phyloP scores from a whole-genome alignment of 1,284 basidiomycete species.

The Singerocomus inundabilis region DNA sequence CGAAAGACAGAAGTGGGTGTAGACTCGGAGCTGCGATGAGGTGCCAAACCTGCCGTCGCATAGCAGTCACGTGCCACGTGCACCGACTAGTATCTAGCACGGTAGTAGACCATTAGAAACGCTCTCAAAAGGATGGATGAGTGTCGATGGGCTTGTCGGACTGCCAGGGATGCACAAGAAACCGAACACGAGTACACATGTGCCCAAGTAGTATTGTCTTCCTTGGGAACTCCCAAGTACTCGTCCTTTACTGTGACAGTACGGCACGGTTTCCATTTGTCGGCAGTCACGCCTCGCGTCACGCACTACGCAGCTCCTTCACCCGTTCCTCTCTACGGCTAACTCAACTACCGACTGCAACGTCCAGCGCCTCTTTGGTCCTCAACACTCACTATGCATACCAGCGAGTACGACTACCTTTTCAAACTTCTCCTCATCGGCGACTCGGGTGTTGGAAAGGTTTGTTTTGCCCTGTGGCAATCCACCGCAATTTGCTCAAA shows the following conservation, averaged over 20 bases:
- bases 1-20: not conserved
- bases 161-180: not conserved
- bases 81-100: not conserved
- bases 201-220: too few relatives aligned
- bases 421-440: conserved; percentile 95
- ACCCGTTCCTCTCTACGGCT: conserved; percentile 19
- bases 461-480: conserved; percentile 36
- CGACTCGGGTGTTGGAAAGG: conserved; percentile 97
- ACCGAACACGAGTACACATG: not conserved
- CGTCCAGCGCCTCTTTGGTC: conserved; percentile 22
- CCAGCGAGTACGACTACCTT: conserved; percentile 95
- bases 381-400: conserved; percentile 61
- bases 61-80: conserved; percentile 20
- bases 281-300: conserved; percentile 36
- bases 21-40: not conserved
- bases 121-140: too few relatives aligned
- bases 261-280: conserved; percentile 15
- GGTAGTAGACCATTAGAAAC: too few relatives aligned
- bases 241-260: conserved; percentile 21
- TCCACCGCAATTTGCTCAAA: conserved; percentile 14
- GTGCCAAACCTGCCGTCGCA: not conserved
- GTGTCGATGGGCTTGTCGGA: not conserved
- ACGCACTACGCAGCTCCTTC: conserved; percentile 40
- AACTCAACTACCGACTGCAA: conserved; percentile 18
- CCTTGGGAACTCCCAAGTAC: too few relatives aligned